These are phyloP conservation scores for Daldinia sp. DNA, from an alignment of 2,329 filamentous ascomycete genomes.

Conservation along the genomic window DNA sequence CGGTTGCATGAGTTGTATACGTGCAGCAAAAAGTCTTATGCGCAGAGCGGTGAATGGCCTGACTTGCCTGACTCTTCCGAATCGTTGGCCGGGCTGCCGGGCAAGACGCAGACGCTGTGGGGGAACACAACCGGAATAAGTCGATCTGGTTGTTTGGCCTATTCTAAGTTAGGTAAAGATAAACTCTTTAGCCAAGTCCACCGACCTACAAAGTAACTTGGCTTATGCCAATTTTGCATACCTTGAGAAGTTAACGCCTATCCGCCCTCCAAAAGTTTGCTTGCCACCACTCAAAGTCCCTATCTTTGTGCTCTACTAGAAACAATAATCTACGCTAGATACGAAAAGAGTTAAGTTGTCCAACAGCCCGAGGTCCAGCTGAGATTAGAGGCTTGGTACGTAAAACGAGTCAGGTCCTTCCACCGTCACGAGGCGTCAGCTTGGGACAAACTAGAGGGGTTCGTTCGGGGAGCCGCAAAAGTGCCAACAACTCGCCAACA, in stretches of 20 bases:
- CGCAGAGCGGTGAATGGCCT: slow-evolving; percentile 38
- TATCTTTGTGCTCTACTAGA: slow-evolving; percentile 27
- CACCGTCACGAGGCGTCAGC: slow-evolving; percentile 6
- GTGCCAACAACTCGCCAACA: slow-evolving; percentile 8
- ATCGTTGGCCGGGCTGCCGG: slow-evolving; percentile 4
- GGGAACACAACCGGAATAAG: slow-evolving; percentile 15
- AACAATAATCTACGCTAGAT: slow-evolving; percentile 24
- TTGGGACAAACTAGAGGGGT: slow-evolving; percentile 28
- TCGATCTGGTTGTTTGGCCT: slow-evolving; percentile 18
- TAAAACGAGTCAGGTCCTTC: slow-evolving; percentile 1
- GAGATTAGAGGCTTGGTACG: slow-evolving; percentile 1
- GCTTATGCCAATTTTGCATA: background rate
- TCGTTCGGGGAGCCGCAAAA: slow-evolving; percentile 30
- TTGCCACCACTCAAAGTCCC: slow-evolving; percentile 20
- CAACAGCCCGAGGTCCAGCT: slow-evolving; percentile 23
- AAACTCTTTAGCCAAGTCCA: slow-evolving; percentile 9
- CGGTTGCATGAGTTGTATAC: slow-evolving; percentile 19
- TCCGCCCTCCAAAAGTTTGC: background rate
- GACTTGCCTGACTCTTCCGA: slow-evolving; percentile 28
- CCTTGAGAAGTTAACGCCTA: background rate
- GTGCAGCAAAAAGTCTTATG: slow-evolving; percentile 24
- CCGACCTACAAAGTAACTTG: background rate
- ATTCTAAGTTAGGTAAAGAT: slow-evolving; percentile 32
- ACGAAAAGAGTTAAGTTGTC: slow-evolving; percentile 24
- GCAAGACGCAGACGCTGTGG: slow-evolving; percentile 16